Conservation (phyloP, 2,329 filamentous ascomycete genomes). For the Hymenoscyphus fructigenus region DNA sequence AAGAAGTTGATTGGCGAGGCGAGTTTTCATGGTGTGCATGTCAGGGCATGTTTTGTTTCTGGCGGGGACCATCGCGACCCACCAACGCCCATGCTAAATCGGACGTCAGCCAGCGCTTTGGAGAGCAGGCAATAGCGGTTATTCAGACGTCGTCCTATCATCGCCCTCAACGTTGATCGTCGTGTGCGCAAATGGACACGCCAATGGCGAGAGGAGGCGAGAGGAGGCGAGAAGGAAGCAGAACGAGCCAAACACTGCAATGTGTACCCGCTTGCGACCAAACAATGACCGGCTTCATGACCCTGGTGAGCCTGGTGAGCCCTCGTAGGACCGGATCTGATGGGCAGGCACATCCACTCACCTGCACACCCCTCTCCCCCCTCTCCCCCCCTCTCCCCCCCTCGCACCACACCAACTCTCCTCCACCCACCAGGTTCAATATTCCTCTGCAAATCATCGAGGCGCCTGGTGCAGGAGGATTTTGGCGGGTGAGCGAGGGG, state of each 20-base stretch:
- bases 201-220: neutral
- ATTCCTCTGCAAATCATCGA: neutral
- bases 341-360: neutral
- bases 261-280: neutral
- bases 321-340: neutral
- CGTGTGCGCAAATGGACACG: no score
- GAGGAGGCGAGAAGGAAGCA: neutral
- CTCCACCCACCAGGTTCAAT: constrained; percentile 4
- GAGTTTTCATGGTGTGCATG: neutral
- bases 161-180: no score
- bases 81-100: neutral
- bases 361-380: neutral
- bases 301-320: neutral
- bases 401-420: neutral
- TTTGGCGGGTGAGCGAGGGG: neutral
- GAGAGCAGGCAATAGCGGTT: neutral
- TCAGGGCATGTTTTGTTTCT: neutral
- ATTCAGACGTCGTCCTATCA: constrained; percentile 5
- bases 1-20: neutral
- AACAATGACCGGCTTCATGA: neutral
- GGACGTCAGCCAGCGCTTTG: constrained; percentile 3
- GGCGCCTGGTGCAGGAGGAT: neutral
- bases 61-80: neutral
- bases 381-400: neutral
- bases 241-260: neutral